Evolutionary conservation across 148 eudicot genomes (phyloP).

Genomic region (Beta vulgaris): DNA sequence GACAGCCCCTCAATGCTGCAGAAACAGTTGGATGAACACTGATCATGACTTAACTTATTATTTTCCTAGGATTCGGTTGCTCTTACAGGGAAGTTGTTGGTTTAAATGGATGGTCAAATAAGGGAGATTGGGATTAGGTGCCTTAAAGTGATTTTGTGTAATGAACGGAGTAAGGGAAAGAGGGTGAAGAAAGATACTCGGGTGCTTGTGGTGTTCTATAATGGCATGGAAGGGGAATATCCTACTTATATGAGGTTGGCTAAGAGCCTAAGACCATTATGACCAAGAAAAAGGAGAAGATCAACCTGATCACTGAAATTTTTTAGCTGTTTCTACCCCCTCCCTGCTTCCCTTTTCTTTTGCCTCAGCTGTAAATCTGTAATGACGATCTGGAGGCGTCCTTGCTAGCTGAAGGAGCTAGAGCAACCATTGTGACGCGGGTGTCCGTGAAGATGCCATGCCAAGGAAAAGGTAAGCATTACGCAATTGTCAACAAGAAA

Average conservation of each 20-base stretch:
- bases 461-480: too few species aligned
- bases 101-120: not conserved
- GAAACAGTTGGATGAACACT: not conserved
- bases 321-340: too few species aligned
- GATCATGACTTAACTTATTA: not conserved
- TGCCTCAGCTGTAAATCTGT: too few species aligned
- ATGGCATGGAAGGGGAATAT: not conserved
- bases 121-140: not conserved
- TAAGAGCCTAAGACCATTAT: not conserved
- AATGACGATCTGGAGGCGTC: too few species aligned
- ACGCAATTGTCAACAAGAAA: too few species aligned
- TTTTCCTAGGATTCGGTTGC: too few species aligned
- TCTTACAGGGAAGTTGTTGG: too few species aligned
- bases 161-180: not conserved
- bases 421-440: too few species aligned
- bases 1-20: not conserved
- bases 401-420: too few species aligned
- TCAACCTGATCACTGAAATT: not conserved
- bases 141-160: too few species aligned
- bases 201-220: not conserved
- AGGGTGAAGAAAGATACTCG: not conserved
- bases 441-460: too few species aligned
- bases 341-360: too few species aligned
- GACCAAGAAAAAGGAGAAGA: not conserved
- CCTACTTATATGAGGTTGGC: not conserved